These are phyloP conservation scores for Boletus sp. DNA, from an alignment of 768 basidiomycete species.

Conservation along the genomic window DNA sequence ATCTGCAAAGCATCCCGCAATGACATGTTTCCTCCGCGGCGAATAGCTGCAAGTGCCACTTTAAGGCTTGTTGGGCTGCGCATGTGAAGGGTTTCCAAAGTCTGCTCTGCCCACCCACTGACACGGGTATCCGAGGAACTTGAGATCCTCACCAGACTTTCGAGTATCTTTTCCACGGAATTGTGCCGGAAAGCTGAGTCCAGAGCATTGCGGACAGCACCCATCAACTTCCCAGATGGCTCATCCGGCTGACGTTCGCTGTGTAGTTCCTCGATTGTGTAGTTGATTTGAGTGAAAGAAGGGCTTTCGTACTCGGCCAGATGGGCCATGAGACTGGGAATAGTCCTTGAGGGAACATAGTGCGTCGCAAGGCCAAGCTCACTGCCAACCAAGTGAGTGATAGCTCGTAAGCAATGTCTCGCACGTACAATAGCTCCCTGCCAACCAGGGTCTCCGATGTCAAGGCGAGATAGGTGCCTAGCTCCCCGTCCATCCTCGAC, in stretches of 20 bases:
- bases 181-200: slow-evolving; percentile 75
- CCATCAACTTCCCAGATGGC: slow-evolving; percentile 49
- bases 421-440: slow-evolving; percentile 79
- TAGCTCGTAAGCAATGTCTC: slow-evolving; percentile 4
- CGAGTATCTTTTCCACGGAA: slow-evolving; percentile 68
- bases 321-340: slow-evolving; percentile 67
- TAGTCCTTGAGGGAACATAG: slow-evolving; percentile 73
- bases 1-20: slow-evolving; percentile 70
- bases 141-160: slow-evolving; percentile 46
- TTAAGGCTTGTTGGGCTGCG: slow-evolving; percentile 92
- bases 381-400: slow-evolving; percentile 38
- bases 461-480: slow-evolving; percentile 92
- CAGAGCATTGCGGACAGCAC: slow-evolving; percentile 67
- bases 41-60: slow-evolving; percentile 79
- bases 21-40: slow-evolving; percentile 59
- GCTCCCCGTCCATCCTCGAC: slow-evolving; percentile 81
- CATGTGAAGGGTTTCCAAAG: slow-evolving; percentile 55
- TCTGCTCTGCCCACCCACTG: slow-evolving; percentile 70
- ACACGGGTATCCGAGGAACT: slow-evolving; percentile 42
- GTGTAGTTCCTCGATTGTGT: slow-evolving; percentile 62
- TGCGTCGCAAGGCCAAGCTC: slow-evolving; percentile 95
- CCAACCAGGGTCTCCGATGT: slow-evolving; percentile 73
- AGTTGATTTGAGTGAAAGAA: slow-evolving; percentile 51
- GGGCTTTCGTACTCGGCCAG: slow-evolving; percentile 45
- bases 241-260: slow-evolving; percentile 59